Conservation (phyloP, 371 early-diverging fungal species). For the Mucor plumbeus region DNA sequence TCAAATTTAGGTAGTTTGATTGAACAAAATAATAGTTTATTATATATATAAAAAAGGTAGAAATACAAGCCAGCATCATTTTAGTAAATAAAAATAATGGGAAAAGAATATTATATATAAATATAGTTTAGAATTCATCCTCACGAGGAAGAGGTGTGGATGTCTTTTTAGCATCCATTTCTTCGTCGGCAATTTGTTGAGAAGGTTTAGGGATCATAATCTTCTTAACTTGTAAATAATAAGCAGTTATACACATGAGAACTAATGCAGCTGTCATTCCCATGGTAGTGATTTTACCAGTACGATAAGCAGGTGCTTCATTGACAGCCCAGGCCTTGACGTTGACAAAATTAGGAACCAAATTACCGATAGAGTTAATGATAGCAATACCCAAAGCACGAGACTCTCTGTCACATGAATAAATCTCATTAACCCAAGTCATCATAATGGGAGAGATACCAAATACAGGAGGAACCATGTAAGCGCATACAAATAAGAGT, state of each 20-base stretch:
- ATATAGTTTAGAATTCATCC: slow-evolving; percentile 24
- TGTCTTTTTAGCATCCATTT: slow-evolving; percentile 23
- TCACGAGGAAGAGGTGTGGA: neutral
- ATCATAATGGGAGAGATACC: slow-evolving; percentile 46
- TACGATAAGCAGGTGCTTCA: slow-evolving; percentile 34
- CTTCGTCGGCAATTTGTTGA: slow-evolving; percentile 38
- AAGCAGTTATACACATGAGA: slow-evolving; percentile 26
- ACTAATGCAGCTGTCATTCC: slow-evolving; percentile 38
- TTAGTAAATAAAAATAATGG: neutral
- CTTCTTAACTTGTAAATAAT: slow-evolving; percentile 27
- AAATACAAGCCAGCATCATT: neutral
- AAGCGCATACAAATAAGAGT: slow-evolving; percentile 40
- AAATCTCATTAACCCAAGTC: slow-evolving; percentile 50
- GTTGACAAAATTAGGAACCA: slow-evolving; percentile 47
- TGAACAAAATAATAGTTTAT: neutral
- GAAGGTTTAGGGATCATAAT: slow-evolving; percentile 41
- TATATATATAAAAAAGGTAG: neutral
- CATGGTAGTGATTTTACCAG: slow-evolving; percentile 49
- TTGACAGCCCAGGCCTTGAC: slow-evolving; percentile 36
- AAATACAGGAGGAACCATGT: slow-evolving; percentile 43
- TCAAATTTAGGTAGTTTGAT: neutral
- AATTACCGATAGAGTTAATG: slow-evolving; percentile 44
- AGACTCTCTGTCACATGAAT: slow-evolving; percentile 35
- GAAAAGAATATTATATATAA: neutral
- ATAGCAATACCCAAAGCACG: slow-evolving; percentile 48